Base-by-base conservation (phyloP, 1,139 yeast species). In the Suhomyces choctaworum region DNA sequence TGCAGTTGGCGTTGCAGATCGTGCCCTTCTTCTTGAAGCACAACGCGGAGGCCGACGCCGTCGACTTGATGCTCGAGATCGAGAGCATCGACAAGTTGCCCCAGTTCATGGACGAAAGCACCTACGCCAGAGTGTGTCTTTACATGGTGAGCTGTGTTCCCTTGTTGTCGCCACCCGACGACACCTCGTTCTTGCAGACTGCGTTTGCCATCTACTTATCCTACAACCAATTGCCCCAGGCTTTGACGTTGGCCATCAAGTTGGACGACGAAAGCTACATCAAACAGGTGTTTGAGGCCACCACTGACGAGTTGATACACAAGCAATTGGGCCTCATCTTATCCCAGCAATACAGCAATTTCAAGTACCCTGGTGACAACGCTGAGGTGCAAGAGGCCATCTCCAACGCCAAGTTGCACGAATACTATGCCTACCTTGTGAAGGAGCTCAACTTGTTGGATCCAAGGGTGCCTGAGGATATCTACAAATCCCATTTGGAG, bases 11-110 rank as follows among this genome's bases (percentile, higher is more conserved):
- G 3, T 64, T 87, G 47, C 77, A 82, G 49, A 83, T 94, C 51
- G 92, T 87, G 22, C 96, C 97, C 19, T 86, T 82, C 54, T 92
- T 92, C 66, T 73, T 92, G 50, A 82, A 86, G 54, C 97, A 92
- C 64, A 92, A 94, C 58, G 98, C 97, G 23, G 98, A 94, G 64
- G 96, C 97, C 7, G 99, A 92, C 59, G 98, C 98, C 1, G 96
- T 92, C 20, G 99, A 92, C 64, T 70, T 92, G 50, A 71, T 94
- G 48, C 70, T 89, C 41, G 98, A 92, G 62, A 78, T 92, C 40
- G 98, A 92, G 63, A 73, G 81, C 37, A 84, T 92, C 51, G 96
- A 87, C 53, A 78, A 80, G 55, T 70, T 94, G 45, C 82, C 94
- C 7, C 78, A 81, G 47, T 87, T 76, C 60, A 95, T 90, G 39